Evolutionary conservation across 257 asterid species (phyloP).

Genomic region (Avicennia marina): DNA sequence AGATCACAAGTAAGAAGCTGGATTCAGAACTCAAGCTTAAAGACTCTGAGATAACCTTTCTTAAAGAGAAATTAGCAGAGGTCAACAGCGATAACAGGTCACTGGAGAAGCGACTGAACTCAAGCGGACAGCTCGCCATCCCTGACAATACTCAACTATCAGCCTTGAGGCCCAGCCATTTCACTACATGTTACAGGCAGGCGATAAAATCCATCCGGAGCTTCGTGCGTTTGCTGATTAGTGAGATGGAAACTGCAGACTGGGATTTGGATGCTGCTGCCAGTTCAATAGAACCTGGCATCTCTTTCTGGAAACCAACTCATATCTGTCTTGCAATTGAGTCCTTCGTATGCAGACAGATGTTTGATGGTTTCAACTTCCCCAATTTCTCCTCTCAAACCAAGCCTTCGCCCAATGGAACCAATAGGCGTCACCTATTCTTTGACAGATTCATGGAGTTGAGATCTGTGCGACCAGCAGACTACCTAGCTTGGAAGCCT

Average conservation of each 20-base stretch:
- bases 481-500: slow-evolving; percentile 71
- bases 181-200: slow-evolving; percentile 33
- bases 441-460: slow-evolving; percentile 52
- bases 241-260: slow-evolving; percentile 58
- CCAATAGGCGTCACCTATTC: slow-evolving; percentile 21
- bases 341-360: slow-evolving; percentile 60
- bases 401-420: slow-evolving; percentile 16
- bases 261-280: slow-evolving; percentile 83
- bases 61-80: slow-evolving; percentile 66
- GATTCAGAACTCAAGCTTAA: slow-evolving; percentile 76
- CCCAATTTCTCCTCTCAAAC: slow-evolving; percentile 39
- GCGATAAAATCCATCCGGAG: slow-evolving; percentile 50
- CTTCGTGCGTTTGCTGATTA: slow-evolving; percentile 50
- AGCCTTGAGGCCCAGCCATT: slow-evolving; percentile 48
- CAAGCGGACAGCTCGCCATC: slow-evolving; percentile 38
- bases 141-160: slow-evolving; percentile 34
- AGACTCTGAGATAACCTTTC: slow-evolving; percentile 71
- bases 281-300: slow-evolving; percentile 46
- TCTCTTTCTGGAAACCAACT: slow-evolving; percentile 41
- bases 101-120: slow-evolving; percentile 52
- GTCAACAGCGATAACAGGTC: slow-evolving; percentile 45
- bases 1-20: slow-evolving; percentile 55
- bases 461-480: slow-evolving; percentile 44
- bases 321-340: slow-evolving; percentile 65
- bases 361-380: slow-evolving; percentile 64